Evolutionary conservation across 805 yeast species (phyloP), one percentile per base, ranked within the genome.

Genomic region (Candida sithepensis): DNA sequence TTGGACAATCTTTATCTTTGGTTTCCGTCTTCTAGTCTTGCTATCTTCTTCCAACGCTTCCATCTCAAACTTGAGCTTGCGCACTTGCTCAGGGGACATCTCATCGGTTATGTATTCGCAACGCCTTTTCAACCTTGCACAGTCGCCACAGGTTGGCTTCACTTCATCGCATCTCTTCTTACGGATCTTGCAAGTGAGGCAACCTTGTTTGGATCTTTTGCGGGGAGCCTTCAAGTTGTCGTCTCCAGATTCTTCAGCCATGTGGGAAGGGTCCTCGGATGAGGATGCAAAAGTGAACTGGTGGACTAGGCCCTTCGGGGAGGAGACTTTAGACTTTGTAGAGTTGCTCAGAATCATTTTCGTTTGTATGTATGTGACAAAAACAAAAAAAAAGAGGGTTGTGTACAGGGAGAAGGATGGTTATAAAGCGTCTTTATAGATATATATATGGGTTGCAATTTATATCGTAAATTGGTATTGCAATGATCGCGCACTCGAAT

Each of bases 161-260:
- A 48, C 51, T 54, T 78, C 82, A 52, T 77, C 74, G 57, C 84
- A 79, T 53, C 79, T 70, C 57, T 79, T 81, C 70, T 82, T 83
- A 39, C 89, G 66, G 33, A 78, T 69, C 57, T 83, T 84, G 63
- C 90, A 84, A 0, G 87, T 83, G 34, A 83, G 63, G 60, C 90
- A 84, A 0, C 89, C 88, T n/a, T 70, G 70, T 53, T 69, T 75
- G 1, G 86, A 76, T 52, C 78, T 61, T 54, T 63, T 70, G 8
- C 54, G 48, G 30, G 43, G 19, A 16, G 28, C 21, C 16, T 28
- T 33, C 16, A 16, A 14, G 6, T 23, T 22, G 14, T 28, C 33
- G n/a, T 37, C 36, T 36, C n/a, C 42, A 36, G 26, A 39, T 19
- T 32, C 22, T 14, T 16, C 36, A 7, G 34, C 14, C 16, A 30